Conservation (phyloP, 345 rosid genomes). For the Boechera stricta region DNA sequence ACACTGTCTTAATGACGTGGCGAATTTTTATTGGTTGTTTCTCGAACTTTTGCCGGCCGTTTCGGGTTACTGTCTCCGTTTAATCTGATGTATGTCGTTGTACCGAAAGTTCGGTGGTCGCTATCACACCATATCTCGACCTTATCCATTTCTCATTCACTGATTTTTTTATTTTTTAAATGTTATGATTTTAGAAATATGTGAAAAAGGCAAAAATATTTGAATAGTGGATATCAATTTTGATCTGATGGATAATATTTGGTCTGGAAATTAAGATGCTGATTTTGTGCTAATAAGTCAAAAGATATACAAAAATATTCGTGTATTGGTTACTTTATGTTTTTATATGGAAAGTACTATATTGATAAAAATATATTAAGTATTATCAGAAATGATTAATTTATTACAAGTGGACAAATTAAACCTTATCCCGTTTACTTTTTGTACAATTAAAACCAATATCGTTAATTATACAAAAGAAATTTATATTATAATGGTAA, state of each 20-base stretch:
- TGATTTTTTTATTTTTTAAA: background rate
- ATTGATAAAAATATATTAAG: background rate
- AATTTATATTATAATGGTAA: conserved; percentile 16
- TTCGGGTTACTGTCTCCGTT: conserved; percentile 37
- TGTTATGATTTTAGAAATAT: background rate
- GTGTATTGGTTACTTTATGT: conserved; percentile 17
- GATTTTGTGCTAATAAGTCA: conserved; percentile 28
- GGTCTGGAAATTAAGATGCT: conserved; percentile 23
- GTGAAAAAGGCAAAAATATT: background rate
- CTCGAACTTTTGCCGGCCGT: conserved; percentile 1
- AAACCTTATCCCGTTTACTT: conserved; percentile 45
- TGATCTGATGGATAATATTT: conserved; percentile 25
- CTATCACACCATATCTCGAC: conserved; percentile 38
- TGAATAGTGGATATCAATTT: conserved; percentile 12
- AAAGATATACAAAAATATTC: conserved; percentile 43
- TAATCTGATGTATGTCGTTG: conserved; percentile 20
- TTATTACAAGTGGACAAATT: conserved; percentile 36
- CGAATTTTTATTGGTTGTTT: background rate
- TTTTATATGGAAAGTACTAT: conserved; percentile 29
- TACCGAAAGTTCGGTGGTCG: conserved; percentile 44
- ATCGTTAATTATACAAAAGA: conserved; percentile 9
- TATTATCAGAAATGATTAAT: conserved; percentile 21
- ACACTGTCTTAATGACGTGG: conserved; percentile 42
- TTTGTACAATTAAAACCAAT: conserved; percentile 35
- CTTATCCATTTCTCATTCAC: conserved; percentile 36